Evolutionary conservation across 805 yeast genomes (phyloP).

Genomic region (Spathaspora sp.): DNA sequence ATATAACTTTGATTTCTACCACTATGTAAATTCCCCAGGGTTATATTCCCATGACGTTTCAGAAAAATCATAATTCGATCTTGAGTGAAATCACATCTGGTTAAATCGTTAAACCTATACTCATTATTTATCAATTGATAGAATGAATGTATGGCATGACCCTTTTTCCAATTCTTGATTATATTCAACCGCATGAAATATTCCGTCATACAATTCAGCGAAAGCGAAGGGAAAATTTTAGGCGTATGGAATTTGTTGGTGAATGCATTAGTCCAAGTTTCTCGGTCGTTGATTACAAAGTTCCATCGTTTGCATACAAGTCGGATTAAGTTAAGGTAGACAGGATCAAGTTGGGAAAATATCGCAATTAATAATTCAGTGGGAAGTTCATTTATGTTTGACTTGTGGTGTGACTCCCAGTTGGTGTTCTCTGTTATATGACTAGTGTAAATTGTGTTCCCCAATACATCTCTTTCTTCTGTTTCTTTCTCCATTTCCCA

Average conservation of each 20-base stretch:
- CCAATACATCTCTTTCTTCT: conserved; percentile 15
- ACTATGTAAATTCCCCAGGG: conserved; percentile 27
- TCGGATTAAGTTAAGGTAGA: conserved; percentile 36
- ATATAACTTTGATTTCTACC: conserved; percentile 37
- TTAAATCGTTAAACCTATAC: conserved; percentile 18
- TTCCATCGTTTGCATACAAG: conserved; percentile 50
- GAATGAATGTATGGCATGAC: conserved; percentile 21
- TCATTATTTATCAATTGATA: conserved; percentile 28
- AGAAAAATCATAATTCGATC: conserved; percentile 26
- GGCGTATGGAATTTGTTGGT: conserved; percentile 33
- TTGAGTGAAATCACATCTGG: conserved; percentile 20
- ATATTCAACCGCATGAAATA: conserved; percentile 36
- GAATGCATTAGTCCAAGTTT: conserved; percentile 48
- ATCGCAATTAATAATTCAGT: conserved; percentile 43
- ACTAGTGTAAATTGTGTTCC: conserved; percentile 12
- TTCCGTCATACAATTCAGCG: conserved; percentile 48
- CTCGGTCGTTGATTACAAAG: conserved; percentile 38
- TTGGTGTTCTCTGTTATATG: background rate
- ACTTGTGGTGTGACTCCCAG: background rate
- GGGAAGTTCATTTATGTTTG: conserved; percentile 38
- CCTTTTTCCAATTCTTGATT: conserved; percentile 38
- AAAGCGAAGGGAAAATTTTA: conserved; percentile 38
- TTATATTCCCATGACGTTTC: conserved; percentile 21
- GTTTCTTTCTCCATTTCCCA: background rate
- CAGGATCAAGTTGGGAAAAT: conserved; percentile 44